Base-by-base conservation (phyloP, 768 basidiomycete species). In the Artomyces pyxidatus region DNA sequence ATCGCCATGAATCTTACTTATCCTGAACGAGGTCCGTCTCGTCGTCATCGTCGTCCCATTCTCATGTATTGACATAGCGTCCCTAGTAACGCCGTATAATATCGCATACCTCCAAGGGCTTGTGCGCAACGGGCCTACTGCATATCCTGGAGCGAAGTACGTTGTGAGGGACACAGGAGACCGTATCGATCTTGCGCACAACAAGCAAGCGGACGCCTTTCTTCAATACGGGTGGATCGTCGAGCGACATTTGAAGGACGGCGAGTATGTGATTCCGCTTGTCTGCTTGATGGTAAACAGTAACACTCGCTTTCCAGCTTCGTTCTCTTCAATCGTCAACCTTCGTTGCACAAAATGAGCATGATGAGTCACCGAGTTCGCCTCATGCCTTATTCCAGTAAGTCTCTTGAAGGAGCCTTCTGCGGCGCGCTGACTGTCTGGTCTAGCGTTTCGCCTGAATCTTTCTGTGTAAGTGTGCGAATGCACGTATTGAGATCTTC, bases 331-430 rank as follows among this genome's bases (percentile, higher is more conserved):
- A 98, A 99, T 66, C 94, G 96, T 46, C 96, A 99, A 63, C 96
- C 96, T 10, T 88, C 84, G 77, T 68, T 98, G 66, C 96, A 99
- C 68, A 99, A 99, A 68, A 98, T 98, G 96, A 95, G 92, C 75
- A 98, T 98, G 96, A 98, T 98, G 96, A 89, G 89, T 66, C 96
- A 98, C 71, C 83, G 94, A 29, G 89, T 98, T 26, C 91, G 88
- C 61, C 71, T 98, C 52, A 96, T 98, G 93, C 88, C 90, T 11
- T 97, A 98, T 68, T 98, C 94, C 19, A 98, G 91, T 94, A 60
- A 65, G 91, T 77, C 7, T 11, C 4, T 26, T 32, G 25, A 22
- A 40, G 47, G 32, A 26, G 5, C 32, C 26, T 21, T 49, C 7
- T 29, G 22, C 6, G 17, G 2, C 45, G 19, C 30, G 27, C 47